Evolutionary conservation across 495 filamentous ascomycete genomes (phyloP).

Genomic region (Talaromyces nanjingensis): DNA sequence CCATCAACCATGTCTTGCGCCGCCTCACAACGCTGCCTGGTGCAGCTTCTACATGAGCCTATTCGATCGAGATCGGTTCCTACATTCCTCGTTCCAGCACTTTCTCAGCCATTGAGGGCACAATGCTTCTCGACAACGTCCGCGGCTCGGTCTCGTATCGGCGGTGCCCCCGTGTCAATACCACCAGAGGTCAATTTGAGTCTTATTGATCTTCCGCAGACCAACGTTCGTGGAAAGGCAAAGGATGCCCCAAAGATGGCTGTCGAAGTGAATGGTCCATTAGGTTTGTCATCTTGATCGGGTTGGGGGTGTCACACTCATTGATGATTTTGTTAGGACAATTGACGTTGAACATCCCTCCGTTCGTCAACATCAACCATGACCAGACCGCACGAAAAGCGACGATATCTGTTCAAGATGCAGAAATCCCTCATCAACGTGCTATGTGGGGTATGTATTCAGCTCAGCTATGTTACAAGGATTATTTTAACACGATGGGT

Average conservation of each 20-base stretch:
- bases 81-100: conserved; percentile 68
- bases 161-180: conserved; percentile 70
- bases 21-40: conserved; percentile 25
- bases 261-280: conserved; percentile 65
- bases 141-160: conserved; percentile 68
- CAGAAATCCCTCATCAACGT: conserved; percentile 61
- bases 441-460: conserved; percentile 90
- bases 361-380: conserved; percentile 63
- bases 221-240: conserved; percentile 40
- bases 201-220: conserved; percentile 50
- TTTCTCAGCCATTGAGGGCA: conserved; percentile 42
- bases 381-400: conserved; percentile 55
- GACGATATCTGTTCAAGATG: conserved; percentile 58
- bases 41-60: conserved; percentile 33
- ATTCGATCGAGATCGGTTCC: conserved; percentile 42
- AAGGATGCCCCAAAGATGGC: conserved; percentile 49
- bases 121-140: conserved; percentile 68
- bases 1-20: conserved; percentile 4
- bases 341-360: conserved; percentile 63
- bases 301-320: neutral
- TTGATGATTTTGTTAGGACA: conserved; percentile 41
- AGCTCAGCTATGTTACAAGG: neutral
- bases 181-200: conserved; percentile 74
- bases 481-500: neutral
- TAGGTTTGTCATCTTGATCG: conserved; percentile 42